Percentiles rank a stretch among this genome's conserved stretches.
Evolutionary conservation across 495 filamentous ascomycete species (phyloP).

Genomic region (Aspergillus campestris): DNA sequence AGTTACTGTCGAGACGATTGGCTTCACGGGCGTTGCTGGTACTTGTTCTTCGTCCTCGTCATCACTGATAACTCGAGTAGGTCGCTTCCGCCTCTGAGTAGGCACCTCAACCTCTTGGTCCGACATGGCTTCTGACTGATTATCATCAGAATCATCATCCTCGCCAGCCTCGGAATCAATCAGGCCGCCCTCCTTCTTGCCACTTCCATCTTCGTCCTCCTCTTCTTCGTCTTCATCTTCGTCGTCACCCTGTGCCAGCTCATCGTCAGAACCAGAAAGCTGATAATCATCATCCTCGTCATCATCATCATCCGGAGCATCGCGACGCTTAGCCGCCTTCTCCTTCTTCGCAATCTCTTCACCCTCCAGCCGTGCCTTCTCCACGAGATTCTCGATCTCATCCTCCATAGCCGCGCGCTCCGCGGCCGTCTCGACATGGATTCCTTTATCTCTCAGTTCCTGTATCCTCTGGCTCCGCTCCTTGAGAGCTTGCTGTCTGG

Average conservation of each 20-base stretch:
- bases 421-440: conserved; percentile 77
- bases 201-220: conserved; percentile 40
- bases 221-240: conserved; percentile 49
- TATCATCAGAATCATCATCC: conserved; percentile 30
- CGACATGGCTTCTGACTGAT: conserved; percentile 16
- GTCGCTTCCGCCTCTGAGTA: conserved; percentile 28
- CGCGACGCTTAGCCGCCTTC: conserved; percentile 58
- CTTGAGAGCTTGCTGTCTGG: conserved; percentile 67
- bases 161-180: conserved; percentile 25
- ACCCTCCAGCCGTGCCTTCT: conserved; percentile 73
- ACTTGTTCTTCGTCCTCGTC: conserved; percentile 43
- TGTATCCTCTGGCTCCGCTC: conserved; percentile 75
- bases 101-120: conserved; percentile 19
- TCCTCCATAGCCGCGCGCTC: conserved; percentile 73
- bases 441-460: conserved; percentile 65
- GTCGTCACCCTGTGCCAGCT: conserved; percentile 50
- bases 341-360: conserved; percentile 72
- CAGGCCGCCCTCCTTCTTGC: conserved; percentile 22
- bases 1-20: conserved; percentile 14
- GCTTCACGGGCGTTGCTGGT: conserved; percentile 27
- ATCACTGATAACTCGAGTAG: conserved; percentile 37
- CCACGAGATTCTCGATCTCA: conserved; percentile 78
- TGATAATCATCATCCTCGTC: conserved; percentile 30
- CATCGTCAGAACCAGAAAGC: conserved; percentile 30
- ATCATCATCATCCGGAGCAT: conserved; percentile 52